Evolutionary conservation across 106 monocot genomes (phyloP).

Genomic region (Gastrodia elata): DNA sequence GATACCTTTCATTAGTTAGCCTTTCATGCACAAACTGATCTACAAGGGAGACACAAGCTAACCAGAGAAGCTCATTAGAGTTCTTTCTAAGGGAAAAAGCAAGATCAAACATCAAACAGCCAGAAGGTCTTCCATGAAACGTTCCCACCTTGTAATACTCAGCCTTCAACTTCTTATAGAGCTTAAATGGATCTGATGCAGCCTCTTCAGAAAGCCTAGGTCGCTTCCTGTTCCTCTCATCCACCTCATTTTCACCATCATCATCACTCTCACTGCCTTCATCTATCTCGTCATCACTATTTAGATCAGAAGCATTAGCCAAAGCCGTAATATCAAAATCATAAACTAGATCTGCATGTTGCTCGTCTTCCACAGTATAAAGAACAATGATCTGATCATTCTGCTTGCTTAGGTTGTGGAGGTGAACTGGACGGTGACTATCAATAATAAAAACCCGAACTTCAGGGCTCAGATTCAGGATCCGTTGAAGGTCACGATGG

Average conservation of each 20-base stretch:
- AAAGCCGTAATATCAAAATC: slow-evolving; percentile 66
- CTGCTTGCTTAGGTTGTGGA: slow-evolving; percentile 72
- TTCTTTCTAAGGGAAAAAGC: slow-evolving; percentile 77
- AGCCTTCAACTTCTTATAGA: slow-evolving; percentile 62
- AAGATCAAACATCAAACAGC: slow-evolving; percentile 72
- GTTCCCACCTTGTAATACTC: slow-evolving; percentile 86
- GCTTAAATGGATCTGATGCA: slow-evolving; percentile 48
- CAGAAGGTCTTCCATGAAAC: slow-evolving; percentile 87
- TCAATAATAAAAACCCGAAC: slow-evolving; percentile 56
- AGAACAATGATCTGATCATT: slow-evolving; percentile 61
- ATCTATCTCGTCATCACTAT: slow-evolving; percentile 54
- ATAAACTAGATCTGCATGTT: slow-evolving; percentile 62
- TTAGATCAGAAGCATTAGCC: slow-evolving; percentile 73
- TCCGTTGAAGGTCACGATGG: slow-evolving; percentile 48
- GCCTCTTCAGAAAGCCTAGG: slow-evolving; percentile 35
- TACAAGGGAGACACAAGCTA: slow-evolving; percentile 81
- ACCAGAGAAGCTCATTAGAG: slow-evolving; percentile 77
- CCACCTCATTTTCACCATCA: slow-evolving; percentile 25
- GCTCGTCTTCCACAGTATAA: slow-evolving; percentile 69
- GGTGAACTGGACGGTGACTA: slow-evolving; percentile 79
- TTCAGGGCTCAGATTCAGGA: slow-evolving; percentile 30
- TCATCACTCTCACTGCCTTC: slow-evolving; percentile 37
- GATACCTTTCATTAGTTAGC: slow-evolving; percentile 80
- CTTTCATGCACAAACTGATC: slow-evolving; percentile 92
- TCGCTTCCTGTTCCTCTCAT: slow-evolving; percentile 30